Base-by-base conservation (phyloP, 2,329 filamentous ascomycete species). In the Curvularia spicifera region DNA sequence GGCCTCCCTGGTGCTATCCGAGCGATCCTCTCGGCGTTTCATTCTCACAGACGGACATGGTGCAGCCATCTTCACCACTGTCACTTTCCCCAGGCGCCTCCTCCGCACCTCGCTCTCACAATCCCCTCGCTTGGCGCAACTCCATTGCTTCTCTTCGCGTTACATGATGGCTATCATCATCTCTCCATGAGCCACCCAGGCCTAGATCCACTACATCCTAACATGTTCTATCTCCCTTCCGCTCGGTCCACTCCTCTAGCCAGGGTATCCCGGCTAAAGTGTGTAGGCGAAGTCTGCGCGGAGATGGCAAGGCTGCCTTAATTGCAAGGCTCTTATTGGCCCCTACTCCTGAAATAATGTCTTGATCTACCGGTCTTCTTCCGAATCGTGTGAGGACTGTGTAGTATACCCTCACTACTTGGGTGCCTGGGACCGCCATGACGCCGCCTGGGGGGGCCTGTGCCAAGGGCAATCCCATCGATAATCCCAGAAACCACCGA, bases 1-100 rank as follows among this genome's bases (percentile, higher is more conserved):
- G 57, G 48, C 60, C 64, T 60, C 61, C 60, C 58, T 68, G 62
- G 55, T 68, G 62, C 59, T 51, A 63, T 71, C 63, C 57, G 57
- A 67, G 68, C 64, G 66, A 71, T 71, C 67, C 64, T 66, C 62
- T 70, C 62, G 70, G 67, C 60, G 63, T 58, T 51, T 59, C 59
- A 57, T 53, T 53, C 42, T 56, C 46, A 60, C 59, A 60, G 66
- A 54, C 70, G 64, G 66, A 69, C 67, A 66, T 52, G 22, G 52
- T 58, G 64, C 52, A 64, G 64, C 66, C 65, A 66, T 65, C 64
- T 60, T 58, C 61, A 59, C 62, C 57, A 59, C 29, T 29, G 31
- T 61, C 50, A 56, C 51, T 45, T 42, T 13, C 54, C 59, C 60
- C 61, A 64, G 53, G 57, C 55, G 45, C 53, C 28, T 13, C 45